Percentiles rank a stretch among this genome's conserved stretches.
phyloP scores from a whole-genome alignment of 345 rosid genomes.

The Gossypium turneri region DNA sequence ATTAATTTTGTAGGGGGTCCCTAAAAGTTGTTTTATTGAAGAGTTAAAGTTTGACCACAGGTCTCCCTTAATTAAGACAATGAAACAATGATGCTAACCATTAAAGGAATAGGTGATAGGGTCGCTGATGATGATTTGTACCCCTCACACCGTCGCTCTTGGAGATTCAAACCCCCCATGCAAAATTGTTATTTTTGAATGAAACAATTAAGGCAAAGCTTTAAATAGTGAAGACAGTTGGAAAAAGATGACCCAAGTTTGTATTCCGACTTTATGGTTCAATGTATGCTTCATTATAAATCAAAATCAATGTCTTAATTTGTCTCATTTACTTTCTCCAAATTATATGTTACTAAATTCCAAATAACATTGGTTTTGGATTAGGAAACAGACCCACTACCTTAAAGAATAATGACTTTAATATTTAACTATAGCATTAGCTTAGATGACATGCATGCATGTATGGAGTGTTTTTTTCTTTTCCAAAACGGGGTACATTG shows the following conservation, averaged over 20 bases:
- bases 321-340: neutral
- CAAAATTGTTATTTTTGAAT: neutral
- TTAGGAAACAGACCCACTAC: neutral
- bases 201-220: neutral
- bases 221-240: neutral
- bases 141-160: neutral
- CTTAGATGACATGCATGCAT: neutral
- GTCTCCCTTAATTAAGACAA: neutral
- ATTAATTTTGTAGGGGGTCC: neutral
- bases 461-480: too few species aligned
- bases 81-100: neutral
- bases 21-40: neutral
- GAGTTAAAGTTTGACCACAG: neutral
- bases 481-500: neutral
- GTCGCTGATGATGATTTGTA: neutral
- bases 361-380: neutral
- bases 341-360: neutral
- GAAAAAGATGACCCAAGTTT: neutral
- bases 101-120: neutral
- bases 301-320: neutral
- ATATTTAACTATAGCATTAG: neutral
- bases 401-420: neutral
- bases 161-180: neutral
- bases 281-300: neutral
- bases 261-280: neutral